Percentiles rank a stretch among this genome's conserved stretches.
These are phyloP conservation scores for Eutypa lata DNA, from an alignment of 2,329 filamentous ascomycete genomes.

Conservation along the genomic window DNA sequence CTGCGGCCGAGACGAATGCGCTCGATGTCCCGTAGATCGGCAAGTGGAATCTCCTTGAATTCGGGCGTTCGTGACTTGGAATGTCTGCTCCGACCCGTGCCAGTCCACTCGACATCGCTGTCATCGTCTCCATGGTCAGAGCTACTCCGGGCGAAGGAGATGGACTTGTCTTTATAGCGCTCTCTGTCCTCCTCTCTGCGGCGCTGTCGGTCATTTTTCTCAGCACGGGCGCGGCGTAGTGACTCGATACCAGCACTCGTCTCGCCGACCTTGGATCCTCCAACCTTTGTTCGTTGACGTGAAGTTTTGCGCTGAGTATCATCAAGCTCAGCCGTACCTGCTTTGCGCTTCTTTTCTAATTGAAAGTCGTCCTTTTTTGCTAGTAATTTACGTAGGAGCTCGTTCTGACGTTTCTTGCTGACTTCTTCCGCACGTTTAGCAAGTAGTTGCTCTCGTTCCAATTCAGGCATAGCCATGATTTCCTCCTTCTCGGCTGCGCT, in stretches of 20 bases:
- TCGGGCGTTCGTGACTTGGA: constrained; percentile 52
- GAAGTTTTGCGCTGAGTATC: constrained; percentile 73
- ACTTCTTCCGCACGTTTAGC: constrained; percentile 83
- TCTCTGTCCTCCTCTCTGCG: constrained; percentile 60
- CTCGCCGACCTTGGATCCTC: constrained; percentile 65
- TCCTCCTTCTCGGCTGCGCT: constrained; percentile 70
- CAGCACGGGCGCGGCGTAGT: constrained; percentile 58
- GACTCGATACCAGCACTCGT: constrained; percentile 71
- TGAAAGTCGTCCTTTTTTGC: constrained; percentile 60
- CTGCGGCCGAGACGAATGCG: constrained; percentile 78
- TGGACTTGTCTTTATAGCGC: constrained; percentile 50
- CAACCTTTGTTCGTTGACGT: constrained; percentile 65
- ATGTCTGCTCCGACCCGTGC: constrained; percentile 44
- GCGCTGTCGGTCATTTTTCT: constrained; percentile 62
- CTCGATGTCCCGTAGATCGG: constrained; percentile 78
- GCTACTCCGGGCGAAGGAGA: constrained; percentile 36
- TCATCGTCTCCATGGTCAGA: constrained; percentile 57
- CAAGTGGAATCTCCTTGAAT: constrained; percentile 63
- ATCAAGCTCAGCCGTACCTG: constrained; percentile 73
- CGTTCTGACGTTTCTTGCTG: constrained; percentile 77
- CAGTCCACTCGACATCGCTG: constrained; percentile 77
- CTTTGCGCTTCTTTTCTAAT: constrained; percentile 71
- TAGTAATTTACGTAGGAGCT: constrained; percentile 77
- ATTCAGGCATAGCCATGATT: constrained; percentile 84
- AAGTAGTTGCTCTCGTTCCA: constrained; percentile 85